Evolutionary conservation across 2,329 filamentous ascomycete species (phyloP).

Genomic region (Diaporthe ilicicola): DNA sequence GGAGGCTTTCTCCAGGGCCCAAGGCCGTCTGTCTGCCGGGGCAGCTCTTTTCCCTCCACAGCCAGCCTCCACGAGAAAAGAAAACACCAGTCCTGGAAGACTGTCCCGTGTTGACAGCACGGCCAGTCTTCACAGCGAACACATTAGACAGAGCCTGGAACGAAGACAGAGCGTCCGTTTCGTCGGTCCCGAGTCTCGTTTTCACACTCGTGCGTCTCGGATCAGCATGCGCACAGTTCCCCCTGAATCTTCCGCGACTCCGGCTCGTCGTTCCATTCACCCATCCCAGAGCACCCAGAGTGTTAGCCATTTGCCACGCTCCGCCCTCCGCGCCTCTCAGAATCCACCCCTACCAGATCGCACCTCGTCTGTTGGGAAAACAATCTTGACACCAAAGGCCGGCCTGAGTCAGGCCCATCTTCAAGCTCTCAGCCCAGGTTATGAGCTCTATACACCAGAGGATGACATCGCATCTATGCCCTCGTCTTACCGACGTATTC

Average conservation of each 20-base stretch:
- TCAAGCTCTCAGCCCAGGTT: conserved; percentile 46
- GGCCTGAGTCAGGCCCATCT: conserved; percentile 42
- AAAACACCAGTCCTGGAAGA: conserved; percentile 29
- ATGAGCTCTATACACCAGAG: conserved; percentile 56
- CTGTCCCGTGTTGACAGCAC: conserved; percentile 35
- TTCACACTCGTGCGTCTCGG: conserved; percentile 26
- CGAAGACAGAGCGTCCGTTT: conserved; percentile 67
- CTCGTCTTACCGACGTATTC: conserved; percentile 58
- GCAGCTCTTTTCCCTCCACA: conserved; percentile 45
- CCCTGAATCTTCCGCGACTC: not conserved
- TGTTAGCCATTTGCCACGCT: not conserved
- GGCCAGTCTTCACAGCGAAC: conserved; percentile 36
- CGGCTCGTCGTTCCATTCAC: conserved; percentile 4
- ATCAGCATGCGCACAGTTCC: conserved; percentile 25
- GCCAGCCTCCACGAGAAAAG: conserved; percentile 34
- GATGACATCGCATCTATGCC: conserved; percentile 57
- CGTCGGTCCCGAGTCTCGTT: conserved; percentile 41
- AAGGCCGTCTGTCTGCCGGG: conserved; percentile 49
- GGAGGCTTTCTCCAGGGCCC: conserved; percentile 66
- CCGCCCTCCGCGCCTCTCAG: not conserved
- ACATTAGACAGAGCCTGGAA: conserved; percentile 41
- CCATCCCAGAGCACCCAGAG: conserved; percentile 25
- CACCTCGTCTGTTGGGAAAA: conserved; percentile 28
- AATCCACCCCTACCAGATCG: conserved; percentile 22
- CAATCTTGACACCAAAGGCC: not conserved